Percentiles rank a stretch among this genome's conserved stretches.
Evolutionary conservation across 148 eudicot species (phyloP).

Genomic region (Camellia sinensis): DNA sequence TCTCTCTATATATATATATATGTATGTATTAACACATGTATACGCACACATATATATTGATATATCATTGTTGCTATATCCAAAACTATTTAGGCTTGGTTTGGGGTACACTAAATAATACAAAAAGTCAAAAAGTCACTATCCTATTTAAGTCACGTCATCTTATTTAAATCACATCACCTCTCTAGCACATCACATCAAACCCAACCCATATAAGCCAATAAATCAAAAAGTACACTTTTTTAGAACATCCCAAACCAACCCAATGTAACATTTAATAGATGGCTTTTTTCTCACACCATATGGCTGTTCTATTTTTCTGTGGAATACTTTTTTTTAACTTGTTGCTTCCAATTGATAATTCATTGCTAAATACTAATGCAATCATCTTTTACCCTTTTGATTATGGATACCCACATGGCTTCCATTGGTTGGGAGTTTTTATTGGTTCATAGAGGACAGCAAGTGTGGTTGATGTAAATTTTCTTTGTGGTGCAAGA

Average conservation of each 20-base stretch:
- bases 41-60: background rate
- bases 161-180: no score
- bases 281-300: background rate
- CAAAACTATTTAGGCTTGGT: background rate
- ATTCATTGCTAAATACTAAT: background rate
- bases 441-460: background rate
- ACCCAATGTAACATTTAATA: background rate
- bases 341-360: constrained; percentile 7
- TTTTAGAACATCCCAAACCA: no score
- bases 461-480: background rate
- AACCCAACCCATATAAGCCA: no score
- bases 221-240: no score
- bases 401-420: background rate
- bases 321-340: background rate
- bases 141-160: no score
- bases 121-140: no score
- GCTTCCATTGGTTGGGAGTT: background rate
- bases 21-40: no score
- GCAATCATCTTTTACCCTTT: background rate
- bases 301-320: background rate
- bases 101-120: no score
- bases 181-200: no score
- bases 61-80: background rate
- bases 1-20: background rate
- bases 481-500: background rate